These are phyloP conservation scores for Rugosomyces carneus DNA, from an alignment of 1,284 basidiomycete species.

Conservation along the genomic window DNA sequence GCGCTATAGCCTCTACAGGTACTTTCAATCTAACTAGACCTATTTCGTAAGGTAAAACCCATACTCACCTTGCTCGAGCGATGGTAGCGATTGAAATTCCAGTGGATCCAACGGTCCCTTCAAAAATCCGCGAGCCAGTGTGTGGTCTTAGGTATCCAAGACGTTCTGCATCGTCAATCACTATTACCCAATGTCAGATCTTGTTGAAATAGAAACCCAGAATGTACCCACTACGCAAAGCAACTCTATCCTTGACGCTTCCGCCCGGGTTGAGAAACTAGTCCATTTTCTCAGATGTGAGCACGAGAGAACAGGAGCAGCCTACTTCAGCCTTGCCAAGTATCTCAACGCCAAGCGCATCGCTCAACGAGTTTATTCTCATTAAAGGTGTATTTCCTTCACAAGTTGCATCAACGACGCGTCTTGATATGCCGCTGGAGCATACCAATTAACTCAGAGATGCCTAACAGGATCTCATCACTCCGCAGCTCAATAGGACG, in stretches of 20 bases:
- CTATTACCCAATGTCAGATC: constrained; percentile 33
- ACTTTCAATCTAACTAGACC: not conserved
- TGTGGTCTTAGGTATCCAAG: constrained; percentile 80
- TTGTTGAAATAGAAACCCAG: not conserved
- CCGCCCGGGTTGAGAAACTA: constrained; percentile 96
- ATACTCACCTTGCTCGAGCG: constrained; percentile 72
- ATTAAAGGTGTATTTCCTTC: constrained; percentile 92
- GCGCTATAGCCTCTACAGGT: constrained; percentile 63
- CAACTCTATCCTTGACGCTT: constrained; percentile 96
- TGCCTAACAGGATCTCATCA: constrained; percentile 70
- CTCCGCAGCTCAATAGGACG: constrained; percentile 72
- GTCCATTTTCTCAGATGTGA: constrained; percentile 2
- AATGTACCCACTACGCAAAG: constrained; percentile 68
- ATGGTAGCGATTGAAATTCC: constrained; percentile 96
- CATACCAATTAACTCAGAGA: constrained; percentile 80
- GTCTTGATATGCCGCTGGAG: constrained; percentile 37
- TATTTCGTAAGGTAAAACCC: not conserved
- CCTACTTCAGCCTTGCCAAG: constrained; percentile 89
- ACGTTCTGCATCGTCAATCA: constrained; percentile 90
- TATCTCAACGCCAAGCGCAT: constrained; percentile 90
- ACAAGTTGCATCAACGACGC: constrained; percentile 1
- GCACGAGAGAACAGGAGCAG: not conserved
- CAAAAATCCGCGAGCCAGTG: constrained; percentile 92
- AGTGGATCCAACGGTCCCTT: constrained; percentile 96
- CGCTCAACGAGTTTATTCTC: constrained; percentile 86